Base-by-base conservation (phyloP, 768 basidiomycete genomes). In the Tremella fuciformis region DNA sequence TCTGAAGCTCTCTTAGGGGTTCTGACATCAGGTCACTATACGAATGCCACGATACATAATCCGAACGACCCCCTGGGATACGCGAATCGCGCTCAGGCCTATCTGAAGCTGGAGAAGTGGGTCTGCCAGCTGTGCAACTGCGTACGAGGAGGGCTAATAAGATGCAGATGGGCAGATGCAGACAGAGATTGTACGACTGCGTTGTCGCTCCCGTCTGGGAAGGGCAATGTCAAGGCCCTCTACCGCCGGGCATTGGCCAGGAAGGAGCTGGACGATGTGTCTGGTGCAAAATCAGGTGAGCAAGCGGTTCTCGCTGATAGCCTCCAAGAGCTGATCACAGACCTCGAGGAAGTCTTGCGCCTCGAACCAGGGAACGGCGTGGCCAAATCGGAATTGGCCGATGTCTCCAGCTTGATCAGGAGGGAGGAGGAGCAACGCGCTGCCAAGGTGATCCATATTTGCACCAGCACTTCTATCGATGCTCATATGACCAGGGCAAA, bases 1-100 rank as follows among this genome's bases (percentile, higher is more conserved):
- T 18, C 22, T 16, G 21, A n/a, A 21, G n/a, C 42, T 52, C 19
- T 18, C 16, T 29, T 39, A 21, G 21, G 38, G 13, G 1, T 9
- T 42, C 15, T 22, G 15, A 19, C 8, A 19, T 26, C 50, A 76
- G 73, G 90, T 0, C 86, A 90, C 73, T 97, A 96, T 78, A 87
- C 88, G 29, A 79, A 84, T 0, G 92, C 93, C 2, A 84, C 88
- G 46, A 75, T 89, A 18, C 83, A 85, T 1, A 86, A 93, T 76
- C 79, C 81, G 0, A 79, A 73, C 0, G 89, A 94, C 67, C 80
- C 83, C n/a, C 87, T 89, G 0, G 88, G 86, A 63, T 85, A 87
- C 34, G 81, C 93, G 34, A 97, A 97, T 73, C 84, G 93, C 44
- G 89, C 91, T 2, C 88, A 89, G 37, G 89, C 91, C 24, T 93